Evolutionary conservation across 2,329 filamentous ascomycete species (phyloP).

Genomic region (Cytospora piceae): DNA sequence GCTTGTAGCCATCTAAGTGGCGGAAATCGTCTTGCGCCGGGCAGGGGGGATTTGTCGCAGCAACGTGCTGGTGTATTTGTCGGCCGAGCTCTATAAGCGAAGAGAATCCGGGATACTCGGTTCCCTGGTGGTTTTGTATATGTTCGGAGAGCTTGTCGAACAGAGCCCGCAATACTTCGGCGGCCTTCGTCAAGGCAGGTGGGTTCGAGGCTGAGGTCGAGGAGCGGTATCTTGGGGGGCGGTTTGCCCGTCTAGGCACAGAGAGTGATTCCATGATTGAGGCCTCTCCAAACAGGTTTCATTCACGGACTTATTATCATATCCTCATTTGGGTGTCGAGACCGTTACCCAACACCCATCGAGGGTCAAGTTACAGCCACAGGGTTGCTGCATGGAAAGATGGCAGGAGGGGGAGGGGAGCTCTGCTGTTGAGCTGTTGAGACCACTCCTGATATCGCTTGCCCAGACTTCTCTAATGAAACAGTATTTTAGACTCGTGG

Average conservation of each 20-base stretch:
- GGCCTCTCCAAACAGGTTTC: constrained; percentile 3
- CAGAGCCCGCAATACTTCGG: constrained; percentile 60
- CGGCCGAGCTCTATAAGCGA: constrained; percentile 61
- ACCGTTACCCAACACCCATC: constrained; percentile 39
- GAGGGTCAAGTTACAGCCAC: constrained; percentile 38
- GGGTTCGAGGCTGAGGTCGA: constrained; percentile 65
- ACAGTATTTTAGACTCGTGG: neutral
- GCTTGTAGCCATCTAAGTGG: constrained; percentile 77
- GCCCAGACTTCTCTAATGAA: neutral
- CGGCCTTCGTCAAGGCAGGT: constrained; percentile 61
- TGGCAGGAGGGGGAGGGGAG: constrained; percentile 24
- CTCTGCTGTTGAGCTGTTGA: constrained; percentile 14
- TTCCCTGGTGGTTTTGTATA: constrained; percentile 38
- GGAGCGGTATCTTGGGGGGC: constrained; percentile 63
- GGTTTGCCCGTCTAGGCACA: constrained; percentile 51
- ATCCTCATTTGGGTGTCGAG: constrained; percentile 29
- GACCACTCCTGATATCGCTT: constrained; percentile 1
- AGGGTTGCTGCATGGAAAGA: constrained; percentile 36
- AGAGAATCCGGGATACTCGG: constrained; percentile 53
- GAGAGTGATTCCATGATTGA: constrained; percentile 29
- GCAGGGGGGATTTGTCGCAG: constrained; percentile 50
- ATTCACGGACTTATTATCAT: constrained; percentile 29
- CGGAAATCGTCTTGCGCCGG: constrained; percentile 79
- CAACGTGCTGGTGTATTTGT: constrained; percentile 67
- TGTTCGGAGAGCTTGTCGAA: constrained; percentile 52